Evolutionary conservation across 2,329 filamentous ascomycete species (phyloP).

Genomic region (Phoma herbarum): DNA sequence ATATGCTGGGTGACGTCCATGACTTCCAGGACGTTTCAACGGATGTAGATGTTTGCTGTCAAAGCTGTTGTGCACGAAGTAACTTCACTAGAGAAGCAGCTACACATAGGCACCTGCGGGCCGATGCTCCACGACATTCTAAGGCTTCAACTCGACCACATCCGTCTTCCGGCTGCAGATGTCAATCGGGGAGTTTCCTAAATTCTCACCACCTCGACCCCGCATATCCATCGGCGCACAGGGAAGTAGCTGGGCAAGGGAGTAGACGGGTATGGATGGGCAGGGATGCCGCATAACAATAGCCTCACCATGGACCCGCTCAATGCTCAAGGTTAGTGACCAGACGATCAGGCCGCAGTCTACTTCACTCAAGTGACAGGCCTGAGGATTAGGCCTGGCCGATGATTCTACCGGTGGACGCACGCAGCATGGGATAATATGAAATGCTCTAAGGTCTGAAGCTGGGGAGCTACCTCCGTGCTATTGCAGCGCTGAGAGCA

Average conservation of each 20-base stretch:
- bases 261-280: neutral
- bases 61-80: constrained; percentile 1
- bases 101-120: constrained; percentile 5
- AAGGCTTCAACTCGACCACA: neutral
- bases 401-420: neutral
- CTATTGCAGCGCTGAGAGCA: constrained; percentile 6
- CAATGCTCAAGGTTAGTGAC: neutral
- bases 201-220: neutral
- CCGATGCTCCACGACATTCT: neutral
- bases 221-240: neutral
- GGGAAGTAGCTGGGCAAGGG: neutral
- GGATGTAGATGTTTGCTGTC: neutral
- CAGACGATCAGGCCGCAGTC: neutral
- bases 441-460: neutral
- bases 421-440: neutral
- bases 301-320: neutral
- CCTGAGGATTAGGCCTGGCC: neutral
- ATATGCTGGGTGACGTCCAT: neutral
- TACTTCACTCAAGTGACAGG: neutral
- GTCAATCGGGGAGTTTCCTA: neutral
- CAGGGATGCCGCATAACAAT: constrained; percentile 7
- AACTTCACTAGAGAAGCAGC: neutral
- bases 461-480: neutral
- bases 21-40: neutral
- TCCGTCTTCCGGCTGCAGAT: constrained; percentile 3